phyloP scores from a whole-genome alignment of 1,139 yeast species.

The Zygosaccharomyces sapae region DNA sequence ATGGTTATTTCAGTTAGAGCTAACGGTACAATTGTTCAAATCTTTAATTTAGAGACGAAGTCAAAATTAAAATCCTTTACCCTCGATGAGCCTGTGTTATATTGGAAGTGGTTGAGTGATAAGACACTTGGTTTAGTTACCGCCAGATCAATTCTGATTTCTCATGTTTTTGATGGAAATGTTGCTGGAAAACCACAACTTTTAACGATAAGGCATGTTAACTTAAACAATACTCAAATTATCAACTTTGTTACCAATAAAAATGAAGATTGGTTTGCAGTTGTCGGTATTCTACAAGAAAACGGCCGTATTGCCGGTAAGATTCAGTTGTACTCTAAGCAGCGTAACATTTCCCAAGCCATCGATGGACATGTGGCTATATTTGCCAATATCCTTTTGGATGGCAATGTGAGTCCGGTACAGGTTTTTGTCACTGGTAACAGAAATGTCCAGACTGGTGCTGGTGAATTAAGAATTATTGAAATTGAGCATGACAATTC shows the following conservation, averaged over 20 bases:
- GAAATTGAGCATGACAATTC: conserved; percentile 92
- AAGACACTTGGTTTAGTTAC: conserved; percentile 80
- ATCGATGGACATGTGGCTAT: conserved; percentile 97
- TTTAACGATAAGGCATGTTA: conserved; percentile 79
- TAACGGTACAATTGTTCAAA: conserved; percentile 91
- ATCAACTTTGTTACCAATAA: conserved; percentile 85
- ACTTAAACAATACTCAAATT: conserved; percentile 77
- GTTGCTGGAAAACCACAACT: conserved; percentile 70
- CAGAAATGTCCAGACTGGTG: conserved; percentile 72
- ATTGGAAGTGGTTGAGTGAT: conserved; percentile 90
- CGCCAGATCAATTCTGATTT: conserved; percentile 65
- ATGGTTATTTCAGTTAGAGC: conserved; percentile 91
- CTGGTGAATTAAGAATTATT: conserved; percentile 84
- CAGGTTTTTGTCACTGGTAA: conserved; percentile 87
- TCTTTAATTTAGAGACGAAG: conserved; percentile 82
- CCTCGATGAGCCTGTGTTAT: conserved; percentile 82
- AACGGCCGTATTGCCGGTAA: conserved; percentile 95
- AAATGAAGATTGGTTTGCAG: conserved; percentile 86
- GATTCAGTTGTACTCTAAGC: conserved; percentile 84
- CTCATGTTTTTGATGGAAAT: conserved; percentile 81
- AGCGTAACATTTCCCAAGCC: conserved; percentile 90
- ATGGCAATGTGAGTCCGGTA: conserved; percentile 69
- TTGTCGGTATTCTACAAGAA: conserved; percentile 92
- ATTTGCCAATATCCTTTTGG: conserved; percentile 71
- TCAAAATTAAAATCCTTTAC: conserved; percentile 87